phyloP scores from a whole-genome alignment of 225 moss, liverwort and hornwort genomes.

The Physcomitrium patens region DNA sequence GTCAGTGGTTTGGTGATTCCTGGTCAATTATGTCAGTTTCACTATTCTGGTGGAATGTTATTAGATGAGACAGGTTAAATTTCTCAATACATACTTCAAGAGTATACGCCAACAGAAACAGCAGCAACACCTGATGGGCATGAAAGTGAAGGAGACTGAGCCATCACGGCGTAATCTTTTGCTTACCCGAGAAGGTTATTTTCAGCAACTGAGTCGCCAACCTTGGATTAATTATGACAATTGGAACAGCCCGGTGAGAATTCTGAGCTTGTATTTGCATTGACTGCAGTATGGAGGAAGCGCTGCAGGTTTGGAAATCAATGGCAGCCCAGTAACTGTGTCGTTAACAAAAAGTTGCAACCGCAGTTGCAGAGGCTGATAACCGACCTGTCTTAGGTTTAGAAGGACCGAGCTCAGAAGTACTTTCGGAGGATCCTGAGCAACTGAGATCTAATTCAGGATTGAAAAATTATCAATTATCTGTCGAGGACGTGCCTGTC shows the following conservation, averaged over 20 bases:
- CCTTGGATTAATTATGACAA: slow-evolving; percentile 47
- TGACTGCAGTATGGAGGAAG: slow-evolving; percentile 39
- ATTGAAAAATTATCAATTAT: slow-evolving; percentile 24
- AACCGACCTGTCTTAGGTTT: slow-evolving; percentile 24
- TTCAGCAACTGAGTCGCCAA: slow-evolving; percentile 71
- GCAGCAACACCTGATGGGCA: slow-evolving; percentile 75
- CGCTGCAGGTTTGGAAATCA: slow-evolving; percentile 37
- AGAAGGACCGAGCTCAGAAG: neutral
- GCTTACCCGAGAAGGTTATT: slow-evolving; percentile 83
- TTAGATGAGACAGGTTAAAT: too few species aligned
- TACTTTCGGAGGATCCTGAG: slow-evolving; percentile 12
- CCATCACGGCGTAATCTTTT: slow-evolving; percentile 87
- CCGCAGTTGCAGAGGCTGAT: slow-evolving; percentile 34
- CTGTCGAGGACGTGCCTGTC: slow-evolving; percentile 24
- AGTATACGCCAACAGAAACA: slow-evolving; percentile 61
- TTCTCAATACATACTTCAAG: neutral
- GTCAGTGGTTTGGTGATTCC: neutral
- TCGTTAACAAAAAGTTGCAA: slow-evolving; percentile 26
- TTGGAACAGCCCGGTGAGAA: slow-evolving; percentile 63
- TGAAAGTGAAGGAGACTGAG: slow-evolving; percentile 90
- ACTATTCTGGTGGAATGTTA: too few species aligned
- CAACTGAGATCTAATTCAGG: slow-evolving; percentile 28
- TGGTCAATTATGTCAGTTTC: neutral
- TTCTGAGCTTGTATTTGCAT: slow-evolving; percentile 34
- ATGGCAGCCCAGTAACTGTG: slow-evolving; percentile 38